Base-by-base conservation (phyloP, 2,329 filamentous ascomycete genomes). In the Fusarium nelsonii region DNA sequence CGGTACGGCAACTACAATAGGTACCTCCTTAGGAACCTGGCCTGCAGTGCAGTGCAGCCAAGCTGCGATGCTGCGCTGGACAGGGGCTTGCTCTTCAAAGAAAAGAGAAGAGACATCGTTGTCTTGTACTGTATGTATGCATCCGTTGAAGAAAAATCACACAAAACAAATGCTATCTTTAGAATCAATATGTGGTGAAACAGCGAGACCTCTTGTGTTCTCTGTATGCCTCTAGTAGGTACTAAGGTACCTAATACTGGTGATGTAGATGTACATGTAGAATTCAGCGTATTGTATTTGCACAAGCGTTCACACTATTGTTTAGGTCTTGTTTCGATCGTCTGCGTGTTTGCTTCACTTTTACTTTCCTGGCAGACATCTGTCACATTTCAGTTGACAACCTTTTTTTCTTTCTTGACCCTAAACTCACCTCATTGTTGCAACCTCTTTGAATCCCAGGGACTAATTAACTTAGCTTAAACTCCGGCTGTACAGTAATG, bases 131-230 rank as follows among this genome's bases (percentile, higher is more conserved):
- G 23, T 23, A 23, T 23, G 23, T 36, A n/a, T 50, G 46, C 23
- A 20, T 37, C 30, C 40, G 16, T 54, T 12, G 16, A 49, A 20
- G 43, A 50, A 20, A 50, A 28, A 51, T 28, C 37, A 23, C 58
- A 46, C 59, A 64, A 44, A 46, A 49, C 36, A 53, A 50, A 34
- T 33, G 53, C 65, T 68, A 68, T 68, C 63, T 68, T 68, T 68
- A 63, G 63, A 63, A 32, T 63, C 60, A 49, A 57, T 34, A 64
- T 48, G 63, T 68, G 43, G 65, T 68, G 63, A 68, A 68, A 68
- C 63, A 58, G 16, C 28, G 37, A 53, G 15, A n/a, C 15, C 23
- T 23, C 16, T 58, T 52, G 32, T 63, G 46, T 43, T 33, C 9
- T 28, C n/a, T 23, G 14, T 48, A 23, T 23, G 23, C 23, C 23